Percentiles rank a stretch among this genome's conserved stretches.
Conservation (phyloP, 192 early-diverging fungal species). For the Coemansia sp. region DNA sequence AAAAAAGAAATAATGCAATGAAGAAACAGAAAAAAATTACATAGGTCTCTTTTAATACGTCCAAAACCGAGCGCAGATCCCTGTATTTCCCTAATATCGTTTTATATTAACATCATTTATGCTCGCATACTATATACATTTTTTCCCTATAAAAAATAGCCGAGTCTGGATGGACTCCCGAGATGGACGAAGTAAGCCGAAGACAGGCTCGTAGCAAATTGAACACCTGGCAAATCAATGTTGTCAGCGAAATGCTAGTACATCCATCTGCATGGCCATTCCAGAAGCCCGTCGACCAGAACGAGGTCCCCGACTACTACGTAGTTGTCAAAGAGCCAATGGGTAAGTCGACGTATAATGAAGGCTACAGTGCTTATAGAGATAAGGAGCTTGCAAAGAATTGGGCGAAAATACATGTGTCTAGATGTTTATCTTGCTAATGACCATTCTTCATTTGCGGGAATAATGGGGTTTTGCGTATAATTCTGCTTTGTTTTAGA, state of each 20-base stretch:
- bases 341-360: constrained; percentile 42
- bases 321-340: constrained; percentile 95
- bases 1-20: background rate
- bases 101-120: background rate
- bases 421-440: background rate
- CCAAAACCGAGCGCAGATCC: background rate
- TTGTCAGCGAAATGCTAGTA: constrained; percentile 74
- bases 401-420: too few relatives aligned
- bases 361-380: background rate
- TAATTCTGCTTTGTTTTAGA: constrained; percentile 47
- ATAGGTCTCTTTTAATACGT: too few relatives aligned
- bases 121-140: background rate
- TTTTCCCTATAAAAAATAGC: constrained; percentile 22
- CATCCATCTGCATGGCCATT: constrained; percentile 92
- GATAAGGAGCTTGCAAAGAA: too few relatives aligned
- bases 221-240: constrained; percentile 58
- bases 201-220: constrained; percentile 47
- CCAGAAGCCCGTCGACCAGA: constrained; percentile 78
- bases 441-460: too few relatives aligned
- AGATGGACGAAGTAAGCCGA: constrained; percentile 66
- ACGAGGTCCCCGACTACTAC: constrained; percentile 93
- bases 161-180: constrained; percentile 91
- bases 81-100: background rate
- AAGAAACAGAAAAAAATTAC: too few relatives aligned
- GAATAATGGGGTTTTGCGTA: too few relatives aligned